Evolutionary conservation across 2,329 filamentous ascomycete species (phyloP).

Genomic region (Fusarium sp.): DNA sequence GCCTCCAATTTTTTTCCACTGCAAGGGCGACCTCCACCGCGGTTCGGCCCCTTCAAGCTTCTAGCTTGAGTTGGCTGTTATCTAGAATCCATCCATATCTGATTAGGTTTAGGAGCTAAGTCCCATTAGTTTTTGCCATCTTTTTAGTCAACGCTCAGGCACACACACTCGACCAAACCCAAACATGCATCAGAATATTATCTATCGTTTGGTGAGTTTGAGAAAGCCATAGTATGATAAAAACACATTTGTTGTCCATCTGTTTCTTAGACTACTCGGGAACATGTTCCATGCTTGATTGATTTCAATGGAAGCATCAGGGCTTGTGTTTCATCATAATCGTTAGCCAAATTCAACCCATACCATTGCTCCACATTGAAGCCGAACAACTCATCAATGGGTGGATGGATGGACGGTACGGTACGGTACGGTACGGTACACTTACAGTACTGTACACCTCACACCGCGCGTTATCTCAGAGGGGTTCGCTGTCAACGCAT

Average conservation of each 20-base stretch:
- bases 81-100: conserved; percentile 7
- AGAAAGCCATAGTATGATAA: neutral
- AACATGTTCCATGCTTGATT: neutral
- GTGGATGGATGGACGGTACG: neutral
- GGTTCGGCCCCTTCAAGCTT: conserved; percentile 37
- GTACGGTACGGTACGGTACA: neutral
- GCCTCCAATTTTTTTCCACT: conserved; percentile 27
- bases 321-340: neutral
- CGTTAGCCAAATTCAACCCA: conserved; percentile 4
- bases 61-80: conserved; percentile 18
- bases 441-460: conserved; percentile 17
- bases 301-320: neutral
- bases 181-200: neutral
- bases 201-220: neutral
- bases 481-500: conserved; percentile 38
- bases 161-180: conserved; percentile 14
- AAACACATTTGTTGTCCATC: neutral
- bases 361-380: conserved; percentile 28
- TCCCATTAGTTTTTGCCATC: conserved; percentile 4
- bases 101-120: conserved; percentile 15
- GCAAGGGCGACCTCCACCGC: conserved; percentile 40
- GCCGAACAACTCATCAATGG: conserved; percentile 23
- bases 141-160: conserved; percentile 25
- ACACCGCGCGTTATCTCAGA: conserved; percentile 26
- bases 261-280: neutral